These are phyloP conservation scores for Cryptococcus sp. DNA, from an alignment of 1,284 basidiomycete species.

Conservation along the genomic window DNA sequence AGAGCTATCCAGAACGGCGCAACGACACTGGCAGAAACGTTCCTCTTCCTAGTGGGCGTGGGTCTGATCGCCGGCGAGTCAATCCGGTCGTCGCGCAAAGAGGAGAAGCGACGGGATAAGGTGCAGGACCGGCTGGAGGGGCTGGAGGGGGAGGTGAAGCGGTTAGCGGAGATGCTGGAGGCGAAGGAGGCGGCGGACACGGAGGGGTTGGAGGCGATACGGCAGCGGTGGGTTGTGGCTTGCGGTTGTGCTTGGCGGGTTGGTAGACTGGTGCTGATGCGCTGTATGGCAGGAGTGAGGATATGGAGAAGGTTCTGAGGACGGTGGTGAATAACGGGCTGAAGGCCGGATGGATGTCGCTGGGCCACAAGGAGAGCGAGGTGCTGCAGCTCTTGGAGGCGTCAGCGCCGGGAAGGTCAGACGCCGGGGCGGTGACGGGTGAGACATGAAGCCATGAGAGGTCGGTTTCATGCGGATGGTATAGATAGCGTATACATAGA, in stretches of 20 bases:
- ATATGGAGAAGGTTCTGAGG: slow-evolving; percentile 63
- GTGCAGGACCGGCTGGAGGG: slow-evolving; percentile 66
- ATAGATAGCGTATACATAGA: too few relatives aligned
- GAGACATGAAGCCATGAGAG: neutral
- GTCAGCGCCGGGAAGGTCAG: slow-evolving; percentile 1
- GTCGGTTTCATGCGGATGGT: neutral
- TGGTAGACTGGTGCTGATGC: slow-evolving; percentile 5
- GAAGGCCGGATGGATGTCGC: slow-evolving; percentile 59
- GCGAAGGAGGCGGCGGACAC: slow-evolving; percentile 13
- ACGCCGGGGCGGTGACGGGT: neutral
- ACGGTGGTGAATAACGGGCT: slow-evolving; percentile 69
- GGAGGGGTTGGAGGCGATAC: slow-evolving; percentile 24
- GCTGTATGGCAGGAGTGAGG: slow-evolving; percentile 33
- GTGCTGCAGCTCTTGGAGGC: slow-evolving; percentile 23
- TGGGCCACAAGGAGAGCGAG: slow-evolving; percentile 35
- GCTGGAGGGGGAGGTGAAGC: slow-evolving; percentile 54
- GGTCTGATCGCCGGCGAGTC: slow-evolving; percentile 72
- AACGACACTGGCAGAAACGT: slow-evolving; percentile 78
- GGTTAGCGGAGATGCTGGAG: slow-evolving; percentile 24
- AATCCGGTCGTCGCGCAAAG: slow-evolving; percentile 69
- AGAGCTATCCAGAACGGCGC: slow-evolving; percentile 88
- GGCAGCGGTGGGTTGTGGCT: slow-evolving; percentile 29
- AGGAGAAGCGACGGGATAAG: slow-evolving; percentile 67
- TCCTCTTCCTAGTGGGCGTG: slow-evolving; percentile 76
- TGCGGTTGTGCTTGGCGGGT: neutral